Percentiles rank a stretch among this genome's conserved stretches.
Conservation (phyloP, 2,329 filamentous ascomycete species). For the Domatiomyces catenatus region DNA sequence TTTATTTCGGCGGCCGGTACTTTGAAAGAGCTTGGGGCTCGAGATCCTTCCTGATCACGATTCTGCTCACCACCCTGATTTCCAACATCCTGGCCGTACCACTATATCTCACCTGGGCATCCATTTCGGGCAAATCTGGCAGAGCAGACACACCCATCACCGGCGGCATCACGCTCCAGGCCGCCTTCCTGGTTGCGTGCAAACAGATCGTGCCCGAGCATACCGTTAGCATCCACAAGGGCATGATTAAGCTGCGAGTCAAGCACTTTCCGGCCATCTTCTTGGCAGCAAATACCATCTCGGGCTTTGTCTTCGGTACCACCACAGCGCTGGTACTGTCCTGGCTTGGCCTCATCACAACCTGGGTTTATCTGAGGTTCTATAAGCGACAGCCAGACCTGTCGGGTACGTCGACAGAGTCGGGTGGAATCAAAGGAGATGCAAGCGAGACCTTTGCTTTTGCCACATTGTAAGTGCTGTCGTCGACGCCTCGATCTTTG, state of each 20-base stretch:
- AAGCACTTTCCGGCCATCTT: slow-evolving; percentile 65
- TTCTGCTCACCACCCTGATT: slow-evolving; percentile 59
- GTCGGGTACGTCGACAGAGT: slow-evolving; percentile 38
- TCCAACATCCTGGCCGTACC: slow-evolving; percentile 65
- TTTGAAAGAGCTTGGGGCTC: slow-evolving; percentile 93
- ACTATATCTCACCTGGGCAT: slow-evolving; percentile 58
- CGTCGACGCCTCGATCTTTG: background rate
- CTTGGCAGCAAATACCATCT: slow-evolving; percentile 54
- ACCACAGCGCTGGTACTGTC: slow-evolving; percentile 66
- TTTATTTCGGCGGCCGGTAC: slow-evolving; percentile 88
- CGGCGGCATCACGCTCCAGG: slow-evolving; percentile 77
- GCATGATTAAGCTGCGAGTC: slow-evolving; percentile 76
- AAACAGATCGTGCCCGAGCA: slow-evolving; percentile 96
- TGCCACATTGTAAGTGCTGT: slow-evolving; percentile 49
- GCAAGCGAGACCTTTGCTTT: slow-evolving; percentile 94
- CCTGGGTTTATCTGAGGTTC: slow-evolving; percentile 94
- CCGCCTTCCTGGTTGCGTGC: slow-evolving; percentile 88
- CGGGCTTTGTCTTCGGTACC: slow-evolving; percentile 49
- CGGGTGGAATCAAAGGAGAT: slow-evolving; percentile 58
- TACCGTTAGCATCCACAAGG: slow-evolving; percentile 84
- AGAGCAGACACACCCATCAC: slow-evolving; percentile 57
- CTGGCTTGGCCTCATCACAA: slow-evolving; percentile 65
- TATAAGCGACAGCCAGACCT: slow-evolving; percentile 55
- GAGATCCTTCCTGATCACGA: slow-evolving; percentile 78
- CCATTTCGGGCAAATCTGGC: slow-evolving; percentile 36